Evolutionary conservation across 2,329 filamentous ascomycete species (phyloP), one percentile per base, ranked within the genome.

Genomic region (Alternaria incomplexa): DNA sequence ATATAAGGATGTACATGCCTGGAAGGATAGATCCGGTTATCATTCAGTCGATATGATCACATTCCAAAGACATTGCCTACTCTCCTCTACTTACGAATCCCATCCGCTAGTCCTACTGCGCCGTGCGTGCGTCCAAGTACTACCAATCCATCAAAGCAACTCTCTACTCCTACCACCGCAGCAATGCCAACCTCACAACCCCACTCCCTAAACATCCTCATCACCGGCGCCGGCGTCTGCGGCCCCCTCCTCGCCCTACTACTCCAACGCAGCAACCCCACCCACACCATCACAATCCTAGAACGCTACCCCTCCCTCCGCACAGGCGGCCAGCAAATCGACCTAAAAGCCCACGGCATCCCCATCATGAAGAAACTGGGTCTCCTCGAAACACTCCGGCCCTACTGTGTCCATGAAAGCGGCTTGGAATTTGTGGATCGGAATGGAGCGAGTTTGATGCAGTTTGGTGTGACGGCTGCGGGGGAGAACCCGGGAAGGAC

Each of bases 201-300:
- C 40, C 10, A 32, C 13, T 5, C 64, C 25, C 65, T 76, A 32
- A 72, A 71, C 26, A 64, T 79, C 53, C 73, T 79, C 54, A 70
- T 79, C 22, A 36, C 65, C 50, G 76, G 76, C 20, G 73, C 71
- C 9, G 75, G 75, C 6, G 59, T 76, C 40, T 64, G 65, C 54
- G 76, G 76, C 9, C 69, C 69, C 20, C 79, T 84, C 10, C 76
- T 87, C 10, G 85, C 85, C 26, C 83, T 82, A 73, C 85, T 83
- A 77, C 83, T 88, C 20, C 77, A 84, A 1, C 77, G 77, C 44
- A 64, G 76, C n/a, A 77, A 79, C 26, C 76, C 76, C 9, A 73
- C 76, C 25, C 74, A 79, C 55, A 61, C 71, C 30, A 72, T 82
- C 43, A 81, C 81, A 2, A 62, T 85, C 30, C 67, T 85, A 36